Conservation (phyloP, 805 yeast genomes). For the Priceomyces castillae region DNA sequence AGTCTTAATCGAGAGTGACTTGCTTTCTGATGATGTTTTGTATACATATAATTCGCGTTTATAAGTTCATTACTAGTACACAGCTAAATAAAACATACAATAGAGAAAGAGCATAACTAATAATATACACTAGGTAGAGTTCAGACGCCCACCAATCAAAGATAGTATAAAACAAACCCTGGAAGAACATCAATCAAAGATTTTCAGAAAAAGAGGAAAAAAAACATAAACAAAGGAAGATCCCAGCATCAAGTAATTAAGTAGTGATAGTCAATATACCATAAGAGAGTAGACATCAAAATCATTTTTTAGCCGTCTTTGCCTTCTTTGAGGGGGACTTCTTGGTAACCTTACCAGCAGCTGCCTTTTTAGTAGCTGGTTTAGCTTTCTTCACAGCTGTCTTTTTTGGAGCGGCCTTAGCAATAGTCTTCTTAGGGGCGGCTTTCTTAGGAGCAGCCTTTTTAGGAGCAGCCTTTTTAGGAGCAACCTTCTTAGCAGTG, state of each 20-base stretch:
- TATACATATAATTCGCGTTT: too few species aligned
- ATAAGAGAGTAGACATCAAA: background rate
- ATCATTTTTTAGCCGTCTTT: conserved; percentile 5
- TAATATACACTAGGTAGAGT: background rate
- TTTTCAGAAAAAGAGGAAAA: background rate
- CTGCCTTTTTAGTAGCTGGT: conserved; percentile 22
- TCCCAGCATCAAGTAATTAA: background rate
- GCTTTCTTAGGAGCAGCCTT: conserved; percentile 17
- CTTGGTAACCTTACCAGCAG: conserved; percentile 11
- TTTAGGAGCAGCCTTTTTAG: conserved; percentile 19
- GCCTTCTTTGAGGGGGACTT: conserved; percentile 2
- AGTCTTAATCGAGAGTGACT: too few species aligned
- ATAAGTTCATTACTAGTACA: conserved; percentile 1
- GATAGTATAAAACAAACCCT: conserved; percentile 1
- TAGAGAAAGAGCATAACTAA: background rate
- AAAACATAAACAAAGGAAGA: conserved; percentile 1
- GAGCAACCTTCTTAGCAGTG: conserved; percentile 16
- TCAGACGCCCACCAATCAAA: conserved; percentile 1
- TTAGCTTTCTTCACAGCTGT: conserved; percentile 12
- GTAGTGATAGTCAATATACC: background rate
- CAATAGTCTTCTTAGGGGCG: conserved; percentile 11
- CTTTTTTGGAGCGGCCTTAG: conserved; percentile 13
- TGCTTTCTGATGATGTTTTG: too few species aligned
- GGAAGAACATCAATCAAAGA: background rate
- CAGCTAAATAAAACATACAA: background rate